A percentile compares a stretch with the other conserved stretches of the same genome.
Evolutionary conservation across 768 basidiomycete species (phyloP).

Genomic region (Suillus subaureus): DNA sequence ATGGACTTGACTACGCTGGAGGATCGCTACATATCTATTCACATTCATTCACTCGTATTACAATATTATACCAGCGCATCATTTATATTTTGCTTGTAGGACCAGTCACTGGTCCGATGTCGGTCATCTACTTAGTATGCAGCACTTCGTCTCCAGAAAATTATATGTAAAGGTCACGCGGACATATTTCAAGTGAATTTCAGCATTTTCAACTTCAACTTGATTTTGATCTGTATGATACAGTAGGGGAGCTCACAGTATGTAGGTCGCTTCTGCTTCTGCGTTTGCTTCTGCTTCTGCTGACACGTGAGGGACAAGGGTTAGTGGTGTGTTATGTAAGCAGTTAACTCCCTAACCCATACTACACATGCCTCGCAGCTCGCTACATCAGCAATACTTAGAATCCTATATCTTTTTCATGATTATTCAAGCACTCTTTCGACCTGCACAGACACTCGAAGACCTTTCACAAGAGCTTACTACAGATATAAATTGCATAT

Average conservation of each 20-base stretch:
- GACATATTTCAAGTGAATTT: no score
- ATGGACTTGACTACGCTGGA: neutral
- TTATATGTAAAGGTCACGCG: no score
- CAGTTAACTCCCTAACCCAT: neutral
- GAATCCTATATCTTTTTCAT: neutral
- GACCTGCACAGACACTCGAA: neutral
- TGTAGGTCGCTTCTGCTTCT: no score
- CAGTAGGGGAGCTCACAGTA: no score
- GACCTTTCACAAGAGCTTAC: neutral
- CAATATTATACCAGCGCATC: slow-evolving; percentile 2
- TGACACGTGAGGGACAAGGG: neutral
- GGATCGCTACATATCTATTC: slow-evolving; percentile 4
- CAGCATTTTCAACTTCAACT: no score
- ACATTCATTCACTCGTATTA: slow-evolving; percentile 1
- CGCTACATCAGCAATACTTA: slow-evolving; percentile 2
- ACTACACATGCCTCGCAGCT: neutral
- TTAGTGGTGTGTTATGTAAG: neutral
- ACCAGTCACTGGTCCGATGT: no score
- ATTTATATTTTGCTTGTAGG: slow-evolving; percentile 2
- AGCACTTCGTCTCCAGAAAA: no score
- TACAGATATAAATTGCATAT: neutral
- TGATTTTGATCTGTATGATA: no score
- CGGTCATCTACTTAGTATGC: no score
- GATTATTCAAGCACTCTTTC: slow-evolving; percentile 5
- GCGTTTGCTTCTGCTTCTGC: no score